These are phyloP conservation scores for Wallacemonas sp. DNA, from an alignment of 208 protist genomes.

Conservation along the genomic window DNA sequence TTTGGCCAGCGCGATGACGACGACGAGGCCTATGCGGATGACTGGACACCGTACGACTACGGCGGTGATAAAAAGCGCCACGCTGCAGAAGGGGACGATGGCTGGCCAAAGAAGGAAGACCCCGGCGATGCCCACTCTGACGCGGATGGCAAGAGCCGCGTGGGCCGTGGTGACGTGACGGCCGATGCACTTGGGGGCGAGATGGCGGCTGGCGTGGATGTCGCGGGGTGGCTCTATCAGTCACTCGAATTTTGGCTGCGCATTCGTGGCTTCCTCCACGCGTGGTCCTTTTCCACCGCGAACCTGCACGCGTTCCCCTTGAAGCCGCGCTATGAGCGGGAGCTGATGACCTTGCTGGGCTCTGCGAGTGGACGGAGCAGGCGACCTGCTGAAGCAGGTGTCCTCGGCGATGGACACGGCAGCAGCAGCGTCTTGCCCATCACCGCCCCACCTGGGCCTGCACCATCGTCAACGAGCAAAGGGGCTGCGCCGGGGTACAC, in stretches of 20 bases:
- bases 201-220: slow-evolving; percentile 15
- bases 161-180: not conserved
- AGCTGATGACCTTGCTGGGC: slow-evolving; percentile 69
- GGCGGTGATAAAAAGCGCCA: slow-evolving; percentile 18
- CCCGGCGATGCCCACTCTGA: not conserved
- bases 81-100: slow-evolving; percentile 9
- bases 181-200: not conserved
- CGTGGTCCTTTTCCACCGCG: slow-evolving; percentile 61
- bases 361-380: slow-evolving; percentile 23
- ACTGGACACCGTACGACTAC: slow-evolving; percentile 23
- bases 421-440: too few species aligned
- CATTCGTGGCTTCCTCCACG: slow-evolving; percentile 65
- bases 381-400: not conserved
- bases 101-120: slow-evolving; percentile 1
- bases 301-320: slow-evolving; percentile 55
- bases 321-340: slow-evolving; percentile 68
- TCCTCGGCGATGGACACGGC: not conserved
- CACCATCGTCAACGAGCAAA: too few species aligned
- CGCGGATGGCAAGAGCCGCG: not conserved
- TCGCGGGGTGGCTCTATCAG: slow-evolving; percentile 41
- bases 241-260: slow-evolving; percentile 74
- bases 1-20: slow-evolving; percentile 21
- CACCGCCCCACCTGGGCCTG: too few species aligned
- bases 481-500: too few species aligned
- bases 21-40: slow-evolving; percentile 35